Evolutionary conservation across 495 filamentous ascomycete genomes (phyloP).

Genomic region (Aspergillus affinis): DNA sequence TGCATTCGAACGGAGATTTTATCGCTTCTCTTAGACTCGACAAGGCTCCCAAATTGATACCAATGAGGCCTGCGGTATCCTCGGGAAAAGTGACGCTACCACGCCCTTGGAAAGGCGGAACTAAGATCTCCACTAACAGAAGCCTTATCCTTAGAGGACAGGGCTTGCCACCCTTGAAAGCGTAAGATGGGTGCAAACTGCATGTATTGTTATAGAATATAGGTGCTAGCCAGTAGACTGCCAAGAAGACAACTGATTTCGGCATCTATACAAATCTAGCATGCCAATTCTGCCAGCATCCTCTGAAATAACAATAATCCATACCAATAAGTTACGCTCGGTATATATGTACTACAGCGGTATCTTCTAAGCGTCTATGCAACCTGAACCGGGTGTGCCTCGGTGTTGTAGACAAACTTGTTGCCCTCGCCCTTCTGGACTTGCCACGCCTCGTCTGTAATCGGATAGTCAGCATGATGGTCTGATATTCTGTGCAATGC

Average conservation of each 20-base stretch:
- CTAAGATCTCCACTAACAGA: no score
- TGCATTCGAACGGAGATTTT: no score
- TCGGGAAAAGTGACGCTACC: no score
- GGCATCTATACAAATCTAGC: neutral
- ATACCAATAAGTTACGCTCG: neutral
- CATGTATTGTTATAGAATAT: no score
- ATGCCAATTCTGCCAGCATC: neutral
- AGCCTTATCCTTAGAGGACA: no score
- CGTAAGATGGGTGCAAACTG: no score
- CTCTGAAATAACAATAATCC: neutral
- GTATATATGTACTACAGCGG: neutral
- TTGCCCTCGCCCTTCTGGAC: slow-evolving; percentile 58
- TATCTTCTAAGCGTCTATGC: neutral
- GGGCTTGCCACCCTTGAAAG: no score
- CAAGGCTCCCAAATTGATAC: no score
- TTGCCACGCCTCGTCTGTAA: slow-evolving; percentile 62
- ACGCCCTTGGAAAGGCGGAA: no score
- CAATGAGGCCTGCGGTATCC: no score
- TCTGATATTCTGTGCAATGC: neutral
- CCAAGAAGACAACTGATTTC: neutral
- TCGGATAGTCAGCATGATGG: neutral
- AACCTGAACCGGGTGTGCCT: slow-evolving; percentile 63
- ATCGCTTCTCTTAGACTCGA: no score
- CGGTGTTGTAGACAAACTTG: slow-evolving; percentile 79
- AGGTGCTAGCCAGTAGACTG: no score